These are phyloP conservation scores for Karstenula rhodostoma DNA, from an alignment of 2,329 filamentous ascomycete genomes.

Conservation along the genomic window DNA sequence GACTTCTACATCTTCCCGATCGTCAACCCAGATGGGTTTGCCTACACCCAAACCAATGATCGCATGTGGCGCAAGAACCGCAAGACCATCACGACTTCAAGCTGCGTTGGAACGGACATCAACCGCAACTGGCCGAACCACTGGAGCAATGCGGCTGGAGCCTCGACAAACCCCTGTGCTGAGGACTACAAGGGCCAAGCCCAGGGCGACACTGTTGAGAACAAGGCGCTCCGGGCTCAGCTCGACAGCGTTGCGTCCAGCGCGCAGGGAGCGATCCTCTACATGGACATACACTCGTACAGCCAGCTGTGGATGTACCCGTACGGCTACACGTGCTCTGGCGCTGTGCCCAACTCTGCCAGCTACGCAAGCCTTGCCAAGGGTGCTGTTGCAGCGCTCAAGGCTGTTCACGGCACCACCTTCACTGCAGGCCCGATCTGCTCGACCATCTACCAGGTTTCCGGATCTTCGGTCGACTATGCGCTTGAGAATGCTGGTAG, in stretches of 20 bases:
- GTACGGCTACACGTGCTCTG: slow-evolving; percentile 68
- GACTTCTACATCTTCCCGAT: slow-evolving; percentile 67
- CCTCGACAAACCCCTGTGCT: slow-evolving; percentile 46
- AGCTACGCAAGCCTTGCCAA: slow-evolving; percentile 60
- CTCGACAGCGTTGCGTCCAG: slow-evolving; percentile 54
- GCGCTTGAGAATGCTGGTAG: slow-evolving; percentile 49
- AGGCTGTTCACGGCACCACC: slow-evolving; percentile 60
- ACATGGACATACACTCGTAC: slow-evolving; percentile 72
- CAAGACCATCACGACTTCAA: slow-evolving; percentile 36
- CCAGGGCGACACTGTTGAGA: slow-evolving; percentile 47
- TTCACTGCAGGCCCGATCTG: slow-evolving; percentile 61
- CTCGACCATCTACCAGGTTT: slow-evolving; percentile 67
- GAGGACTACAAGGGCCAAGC: slow-evolving; percentile 48
- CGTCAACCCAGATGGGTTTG: slow-evolving; percentile 52
- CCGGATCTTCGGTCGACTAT: slow-evolving; percentile 57
- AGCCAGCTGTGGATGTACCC: slow-evolving; percentile 57
- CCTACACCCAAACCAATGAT: slow-evolving; percentile 48
- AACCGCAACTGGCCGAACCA: slow-evolving; percentile 52
- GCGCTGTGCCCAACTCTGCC: slow-evolving; percentile 56
- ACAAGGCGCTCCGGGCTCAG: slow-evolving; percentile 56
- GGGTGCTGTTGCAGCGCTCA: slow-evolving; percentile 62
- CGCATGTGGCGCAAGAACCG: slow-evolving; percentile 53
- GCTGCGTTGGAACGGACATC: slow-evolving; percentile 50
- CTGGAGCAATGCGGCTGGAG: slow-evolving; percentile 43
- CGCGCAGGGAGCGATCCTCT: slow-evolving; percentile 64